Evolutionary conservation across 1,139 yeast genomes (phyloP).

Genomic region (Entelexis paramagnoliae): DNA sequence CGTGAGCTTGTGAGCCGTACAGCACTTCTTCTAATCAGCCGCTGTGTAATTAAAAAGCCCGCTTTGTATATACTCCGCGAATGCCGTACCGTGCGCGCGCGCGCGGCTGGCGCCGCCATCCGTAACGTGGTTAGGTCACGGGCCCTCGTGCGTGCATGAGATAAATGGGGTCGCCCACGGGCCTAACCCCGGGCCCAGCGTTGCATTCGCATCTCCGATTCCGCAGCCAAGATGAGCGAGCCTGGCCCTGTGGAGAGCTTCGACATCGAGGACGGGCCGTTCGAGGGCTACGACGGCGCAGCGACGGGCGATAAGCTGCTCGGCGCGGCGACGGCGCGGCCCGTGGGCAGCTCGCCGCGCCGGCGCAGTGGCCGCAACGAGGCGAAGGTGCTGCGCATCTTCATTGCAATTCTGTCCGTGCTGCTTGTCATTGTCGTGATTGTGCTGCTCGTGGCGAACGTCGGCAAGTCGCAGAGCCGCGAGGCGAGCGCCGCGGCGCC

Average conservation of each 20-base stretch:
- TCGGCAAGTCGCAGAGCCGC: constrained; percentile 13
- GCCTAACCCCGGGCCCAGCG: background rate
- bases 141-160: background rate
- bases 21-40: too few relatives aligned
- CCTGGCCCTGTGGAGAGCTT: constrained; percentile 6
- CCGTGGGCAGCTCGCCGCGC: background rate
- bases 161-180: background rate
- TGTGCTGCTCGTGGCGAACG: constrained; percentile 10
- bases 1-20: too few relatives aligned
- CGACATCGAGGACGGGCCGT: constrained; percentile 14
- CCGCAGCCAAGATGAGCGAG: background rate
- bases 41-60: too few relatives aligned
- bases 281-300: background rate
- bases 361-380: constrained; percentile 7
- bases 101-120: too few relatives aligned
- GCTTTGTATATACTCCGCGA: too few relatives aligned
- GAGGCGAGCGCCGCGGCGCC: constrained; percentile 33
- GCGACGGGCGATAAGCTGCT: constrained; percentile 4
- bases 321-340: background rate
- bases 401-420: constrained; percentile 15
- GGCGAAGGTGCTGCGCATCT: constrained; percentile 16
- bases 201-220: background rate
- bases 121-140: background rate
- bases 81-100: too few relatives aligned
- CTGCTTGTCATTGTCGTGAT: constrained; percentile 12